phyloP scores from a whole-genome alignment of 768 basidiomycete species.

The Termitomyces sp. region DNA sequence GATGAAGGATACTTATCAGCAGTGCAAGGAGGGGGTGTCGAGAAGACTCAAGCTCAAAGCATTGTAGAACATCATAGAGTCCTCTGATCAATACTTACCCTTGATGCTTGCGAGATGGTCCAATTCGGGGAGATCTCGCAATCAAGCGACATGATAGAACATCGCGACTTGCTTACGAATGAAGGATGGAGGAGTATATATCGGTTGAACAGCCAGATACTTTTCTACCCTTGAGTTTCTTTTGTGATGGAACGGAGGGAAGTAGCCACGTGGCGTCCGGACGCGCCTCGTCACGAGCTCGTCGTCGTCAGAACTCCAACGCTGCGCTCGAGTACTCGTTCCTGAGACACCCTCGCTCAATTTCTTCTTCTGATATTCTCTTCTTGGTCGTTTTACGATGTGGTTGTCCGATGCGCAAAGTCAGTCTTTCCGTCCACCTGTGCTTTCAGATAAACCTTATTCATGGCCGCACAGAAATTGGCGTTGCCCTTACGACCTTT shows the following conservation, averaged over 20 bases:
- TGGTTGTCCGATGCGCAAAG: slow-evolving; percentile 68
- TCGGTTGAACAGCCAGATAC: no score
- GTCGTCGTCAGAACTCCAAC: not conserved
- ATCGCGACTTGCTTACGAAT: no score
- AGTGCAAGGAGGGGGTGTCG: not conserved
- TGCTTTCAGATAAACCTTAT: not conserved
- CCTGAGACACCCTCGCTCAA: slow-evolving; percentile 4
- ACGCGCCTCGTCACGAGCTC: slow-evolving; percentile 15
- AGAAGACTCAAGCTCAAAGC: not conserved
- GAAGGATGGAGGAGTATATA: not conserved
- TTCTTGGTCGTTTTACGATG: slow-evolving; percentile 29
- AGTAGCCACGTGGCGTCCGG: slow-evolving; percentile 11
- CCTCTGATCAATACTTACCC: not conserved
- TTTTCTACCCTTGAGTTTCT: not conserved
- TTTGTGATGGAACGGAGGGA: not conserved
- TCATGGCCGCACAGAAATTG: slow-evolving; percentile 62
- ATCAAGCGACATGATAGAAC: no score
- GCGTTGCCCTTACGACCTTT: slow-evolving; percentile 94
- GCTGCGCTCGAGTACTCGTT: slow-evolving; percentile 8
- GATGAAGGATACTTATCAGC: not conserved
- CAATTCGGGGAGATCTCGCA: not conserved
- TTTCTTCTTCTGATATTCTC: not conserved
- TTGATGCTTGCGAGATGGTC: not conserved
- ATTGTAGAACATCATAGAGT: not conserved
- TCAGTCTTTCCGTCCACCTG: slow-evolving; percentile 20